These are phyloP conservation scores for Lachancea quebecensis DNA, from an alignment of 805 yeast species.

Conservation along the genomic window DNA sequence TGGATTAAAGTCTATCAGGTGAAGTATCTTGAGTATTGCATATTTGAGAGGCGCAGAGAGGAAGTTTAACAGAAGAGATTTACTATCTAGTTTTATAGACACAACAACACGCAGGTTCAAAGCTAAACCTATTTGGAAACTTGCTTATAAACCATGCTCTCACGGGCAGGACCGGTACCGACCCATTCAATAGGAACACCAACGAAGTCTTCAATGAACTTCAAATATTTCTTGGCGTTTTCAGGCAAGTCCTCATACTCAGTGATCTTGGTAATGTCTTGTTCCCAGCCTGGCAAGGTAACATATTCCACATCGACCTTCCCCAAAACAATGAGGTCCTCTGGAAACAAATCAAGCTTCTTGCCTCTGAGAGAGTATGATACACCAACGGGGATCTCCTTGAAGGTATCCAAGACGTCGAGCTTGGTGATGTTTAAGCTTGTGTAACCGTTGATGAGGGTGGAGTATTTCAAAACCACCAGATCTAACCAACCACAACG, in stretches of 20 bases:
- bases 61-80: not conserved
- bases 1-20: constrained; percentile 29
- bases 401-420: constrained; percentile 87
- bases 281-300: constrained; percentile 91
- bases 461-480: constrained; percentile 88
- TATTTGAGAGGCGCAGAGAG: constrained; percentile 27
- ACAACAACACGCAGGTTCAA: too few relatives aligned
- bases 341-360: constrained; percentile 77
- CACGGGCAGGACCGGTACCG: constrained; percentile 98
- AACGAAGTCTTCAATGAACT: constrained; percentile 77
- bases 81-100: too few relatives aligned
- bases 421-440: constrained; percentile 89
- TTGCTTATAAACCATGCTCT: constrained; percentile 70
- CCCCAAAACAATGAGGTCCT: constrained; percentile 73
- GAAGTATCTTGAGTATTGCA: constrained; percentile 46
- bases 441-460: constrained; percentile 91
- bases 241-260: constrained; percentile 75
- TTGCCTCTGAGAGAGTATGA: constrained; percentile 77
- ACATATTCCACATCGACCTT: constrained; percentile 89
- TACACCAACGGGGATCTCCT: constrained; percentile 82
- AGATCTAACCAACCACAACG: constrained; percentile 99
- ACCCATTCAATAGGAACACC: constrained; percentile 90
- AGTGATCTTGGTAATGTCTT: constrained; percentile 67
- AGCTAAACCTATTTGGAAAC: constrained; percentile 6
- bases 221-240: constrained; percentile 78